phyloP scores from a whole-genome alignment of 176 grass and related monocot genomes.

The Metroxylon sagu region DNA sequence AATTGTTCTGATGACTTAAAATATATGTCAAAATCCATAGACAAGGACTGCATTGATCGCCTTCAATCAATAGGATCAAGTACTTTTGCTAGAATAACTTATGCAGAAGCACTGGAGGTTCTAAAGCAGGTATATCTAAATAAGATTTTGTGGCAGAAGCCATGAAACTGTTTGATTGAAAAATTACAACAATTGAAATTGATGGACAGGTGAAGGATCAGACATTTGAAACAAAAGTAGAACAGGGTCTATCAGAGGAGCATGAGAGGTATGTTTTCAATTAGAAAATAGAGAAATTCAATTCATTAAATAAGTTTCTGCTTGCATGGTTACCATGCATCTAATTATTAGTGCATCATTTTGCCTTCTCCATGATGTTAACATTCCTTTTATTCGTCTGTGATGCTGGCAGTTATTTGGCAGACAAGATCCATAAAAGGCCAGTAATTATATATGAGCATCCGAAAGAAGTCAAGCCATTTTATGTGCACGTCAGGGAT shows the following conservation, averaged over 20 bases:
- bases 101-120: conserved; percentile 41
- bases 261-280: conserved; percentile 34
- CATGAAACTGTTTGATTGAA: too few relatives aligned
- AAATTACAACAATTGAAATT: not conserved
- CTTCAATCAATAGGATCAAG: conserved; percentile 21
- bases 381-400: too few relatives aligned
- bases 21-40: conserved; percentile 25
- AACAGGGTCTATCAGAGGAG: conserved; percentile 41
- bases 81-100: conserved; percentile 41
- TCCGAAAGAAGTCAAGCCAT: conserved; percentile 55
- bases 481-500: conserved; percentile 42
- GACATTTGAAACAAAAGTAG: conserved; percentile 36
- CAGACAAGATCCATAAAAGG: conserved; percentile 25
- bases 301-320: too few relatives aligned
- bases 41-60: conserved; percentile 3
- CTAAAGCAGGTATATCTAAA: conserved; percentile 32
- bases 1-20: conserved; percentile 41
- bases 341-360: too few relatives aligned
- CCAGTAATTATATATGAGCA: conserved; percentile 44
- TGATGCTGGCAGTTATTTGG: conserved; percentile 35
- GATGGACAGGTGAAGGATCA: conserved; percentile 32
- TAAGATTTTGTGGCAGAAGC: too few relatives aligned
- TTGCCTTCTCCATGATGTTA: too few relatives aligned
- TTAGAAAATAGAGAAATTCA: too few relatives aligned
- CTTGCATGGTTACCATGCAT: too few relatives aligned